phyloP scores from a whole-genome alignment of 305 asterid species.

The Fraxinus dipetala region DNA sequence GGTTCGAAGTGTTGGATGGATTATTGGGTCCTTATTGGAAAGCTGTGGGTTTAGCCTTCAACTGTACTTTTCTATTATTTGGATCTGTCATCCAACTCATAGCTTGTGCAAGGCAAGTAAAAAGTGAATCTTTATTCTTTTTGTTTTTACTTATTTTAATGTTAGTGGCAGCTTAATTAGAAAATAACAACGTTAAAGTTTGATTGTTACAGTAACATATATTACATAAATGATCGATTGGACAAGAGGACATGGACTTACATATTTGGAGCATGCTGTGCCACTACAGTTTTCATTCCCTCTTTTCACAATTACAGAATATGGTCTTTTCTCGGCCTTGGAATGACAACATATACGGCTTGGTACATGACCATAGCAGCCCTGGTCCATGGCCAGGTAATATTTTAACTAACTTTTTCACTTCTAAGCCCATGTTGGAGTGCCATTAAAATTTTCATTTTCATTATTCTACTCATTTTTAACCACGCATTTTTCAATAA shows the following conservation, averaged over 20 bases:
- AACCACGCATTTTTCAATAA: no score
- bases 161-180: neutral
- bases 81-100: slow-evolving; percentile 97
- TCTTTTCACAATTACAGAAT: slow-evolving; percentile 87
- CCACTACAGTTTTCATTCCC: slow-evolving; percentile 82
- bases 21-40: slow-evolving; percentile 86
- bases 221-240: slow-evolving; percentile 77
- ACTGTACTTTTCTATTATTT: slow-evolving; percentile 86
- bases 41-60: slow-evolving; percentile 81
- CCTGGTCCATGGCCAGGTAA: slow-evolving; percentile 79
- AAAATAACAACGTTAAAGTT: neutral
- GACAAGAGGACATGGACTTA: slow-evolving; percentile 97
- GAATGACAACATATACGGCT: slow-evolving; percentile 92
- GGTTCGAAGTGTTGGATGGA: slow-evolving; percentile 96
- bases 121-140: neutral
- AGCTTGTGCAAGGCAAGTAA: slow-evolving; percentile 76
- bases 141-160: neutral
- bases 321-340: slow-evolving; percentile 87
- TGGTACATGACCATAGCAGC: slow-evolving; percentile 85
- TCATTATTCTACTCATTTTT: no score
- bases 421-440: neutral
- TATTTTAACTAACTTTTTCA: neutral
- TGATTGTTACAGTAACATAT: slow-evolving; percentile 57
- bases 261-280: slow-evolving; percentile 92
- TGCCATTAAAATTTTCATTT: no score